Conservation (phyloP, 2,329 filamentous ascomycete genomes). For the Aspergillus pseudoviridinutans region DNA sequence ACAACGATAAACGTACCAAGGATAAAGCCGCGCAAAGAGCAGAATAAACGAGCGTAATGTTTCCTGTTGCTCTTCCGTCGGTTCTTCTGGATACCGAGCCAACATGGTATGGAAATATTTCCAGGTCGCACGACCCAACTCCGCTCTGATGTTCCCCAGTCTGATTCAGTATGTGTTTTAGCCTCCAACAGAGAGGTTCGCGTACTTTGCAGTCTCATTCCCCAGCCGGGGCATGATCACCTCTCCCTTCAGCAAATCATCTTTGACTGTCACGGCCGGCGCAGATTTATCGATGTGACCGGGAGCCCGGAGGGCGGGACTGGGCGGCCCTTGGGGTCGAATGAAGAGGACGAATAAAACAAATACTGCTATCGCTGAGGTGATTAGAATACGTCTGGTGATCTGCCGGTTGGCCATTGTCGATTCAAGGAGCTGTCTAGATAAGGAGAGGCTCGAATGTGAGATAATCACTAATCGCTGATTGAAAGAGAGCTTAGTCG, state of each 20-base stretch:
- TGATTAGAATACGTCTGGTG: slow-evolving; percentile 33
- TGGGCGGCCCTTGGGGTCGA: slow-evolving; percentile 33
- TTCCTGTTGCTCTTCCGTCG: slow-evolving; percentile 56
- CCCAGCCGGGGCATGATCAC: slow-evolving; percentile 46
- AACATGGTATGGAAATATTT: slow-evolving; percentile 65
- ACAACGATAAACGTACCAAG: slow-evolving; percentile 46
- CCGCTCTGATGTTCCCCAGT: slow-evolving; percentile 44
- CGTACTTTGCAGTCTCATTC: slow-evolving; percentile 48
- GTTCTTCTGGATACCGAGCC: slow-evolving; percentile 61
- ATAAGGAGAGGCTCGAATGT: neutral
- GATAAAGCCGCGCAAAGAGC: slow-evolving; percentile 62
- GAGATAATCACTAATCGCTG: neutral
- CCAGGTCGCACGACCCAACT: slow-evolving; percentile 63
- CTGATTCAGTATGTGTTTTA: slow-evolving; percentile 4
- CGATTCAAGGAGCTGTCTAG: neutral
- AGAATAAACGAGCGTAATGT: slow-evolving; percentile 59
- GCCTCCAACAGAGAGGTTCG: neutral
- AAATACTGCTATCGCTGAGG: slow-evolving; percentile 29
- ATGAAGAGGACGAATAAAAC: slow-evolving; percentile 38
- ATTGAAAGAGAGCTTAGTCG: neutral
- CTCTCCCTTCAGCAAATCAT: slow-evolving; percentile 40
- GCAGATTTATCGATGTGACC: slow-evolving; percentile 35
- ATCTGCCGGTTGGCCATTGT: slow-evolving; percentile 37
- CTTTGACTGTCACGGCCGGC: slow-evolving; percentile 22
- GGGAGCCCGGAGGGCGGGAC: slow-evolving; percentile 37